Percentiles rank a stretch among this genome's conserved stretches.
Conservation (phyloP, 768 basidiomycete genomes). For the Termitomyces sp. region DNA sequence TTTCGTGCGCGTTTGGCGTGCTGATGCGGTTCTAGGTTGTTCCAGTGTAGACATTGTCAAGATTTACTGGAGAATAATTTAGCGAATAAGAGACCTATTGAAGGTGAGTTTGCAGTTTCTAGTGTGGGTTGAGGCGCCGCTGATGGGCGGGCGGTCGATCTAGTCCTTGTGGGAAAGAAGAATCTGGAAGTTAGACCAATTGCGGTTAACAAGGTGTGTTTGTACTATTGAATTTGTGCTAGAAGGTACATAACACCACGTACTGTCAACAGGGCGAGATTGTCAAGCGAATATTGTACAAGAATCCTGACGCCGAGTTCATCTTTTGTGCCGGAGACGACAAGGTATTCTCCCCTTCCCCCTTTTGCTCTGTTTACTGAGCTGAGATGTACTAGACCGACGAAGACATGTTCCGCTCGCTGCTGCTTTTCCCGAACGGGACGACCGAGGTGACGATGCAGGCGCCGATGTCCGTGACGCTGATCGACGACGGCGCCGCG, state of each 20-base stretch:
- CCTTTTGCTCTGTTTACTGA: not conserved
- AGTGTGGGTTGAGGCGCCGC: not conserved
- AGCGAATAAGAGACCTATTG: conserved; percentile 89
- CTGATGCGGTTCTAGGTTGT: conserved; percentile 42
- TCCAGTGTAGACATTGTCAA: conserved; percentile 96
- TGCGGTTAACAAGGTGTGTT: conserved; percentile 80
- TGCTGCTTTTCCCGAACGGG: conserved; percentile 56
- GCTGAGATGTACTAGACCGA: conserved; percentile 61
- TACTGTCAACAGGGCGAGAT: conserved; percentile 70
- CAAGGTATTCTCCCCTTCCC: conserved; percentile 48
- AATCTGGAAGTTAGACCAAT: conserved; percentile 95
- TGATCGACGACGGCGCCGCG: conserved; percentile 37
- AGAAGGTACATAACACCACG: not conserved
- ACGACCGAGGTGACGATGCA: conserved; percentile 27
- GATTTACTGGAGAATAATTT: conserved; percentile 94
- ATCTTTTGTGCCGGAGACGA: conserved; percentile 98
- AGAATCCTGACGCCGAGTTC: conserved; percentile 91
- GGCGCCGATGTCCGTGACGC: conserved; percentile 49
- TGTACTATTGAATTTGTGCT: too few species aligned
- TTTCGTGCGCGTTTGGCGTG: not conserved
- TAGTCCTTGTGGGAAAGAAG: conserved; percentile 96
- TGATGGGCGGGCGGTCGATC: not conserved
- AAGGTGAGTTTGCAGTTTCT: conserved; percentile 45
- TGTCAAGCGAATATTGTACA: conserved; percentile 89
- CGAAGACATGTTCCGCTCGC: conserved; percentile 98